Conservation (phyloP, 2,329 filamentous ascomycete genomes). For the Curvularia verruculosa region DNA sequence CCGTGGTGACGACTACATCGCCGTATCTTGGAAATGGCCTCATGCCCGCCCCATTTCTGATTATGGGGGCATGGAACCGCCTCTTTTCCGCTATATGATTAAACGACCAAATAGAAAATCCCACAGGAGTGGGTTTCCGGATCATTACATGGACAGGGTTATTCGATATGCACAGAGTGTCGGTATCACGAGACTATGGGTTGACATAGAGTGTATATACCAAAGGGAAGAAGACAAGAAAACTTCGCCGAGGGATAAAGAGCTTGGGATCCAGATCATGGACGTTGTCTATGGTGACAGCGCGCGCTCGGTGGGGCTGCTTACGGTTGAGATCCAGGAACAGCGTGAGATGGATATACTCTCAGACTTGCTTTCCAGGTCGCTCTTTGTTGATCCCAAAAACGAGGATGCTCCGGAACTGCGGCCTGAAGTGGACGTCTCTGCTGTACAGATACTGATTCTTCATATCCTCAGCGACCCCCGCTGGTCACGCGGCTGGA, state of each 20-base stretch:
- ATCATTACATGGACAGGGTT: conserved; percentile 25
- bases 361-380: conserved; percentile 7
- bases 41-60: neutral
- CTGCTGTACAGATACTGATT: conserved; percentile 19
- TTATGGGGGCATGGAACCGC: neutral
- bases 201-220: conserved; percentile 31
- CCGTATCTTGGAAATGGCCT: conserved; percentile 28
- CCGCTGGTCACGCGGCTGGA: conserved; percentile 31
- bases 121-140: conserved; percentile 25
- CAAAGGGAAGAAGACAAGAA: conserved; percentile 18
- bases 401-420: conserved; percentile 1
- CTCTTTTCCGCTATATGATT: conserved; percentile 17
- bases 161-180: conserved; percentile 21
- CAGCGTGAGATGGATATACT: conserved; percentile 19
- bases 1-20: conserved; percentile 15
- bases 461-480: conserved; percentile 20
- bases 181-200: conserved; percentile 19
- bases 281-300: conserved; percentile 26
- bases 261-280: conserved; percentile 27
- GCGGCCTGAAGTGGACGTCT: neutral
- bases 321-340: conserved; percentile 15
- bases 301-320: conserved; percentile 18
- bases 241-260: conserved; percentile 5
- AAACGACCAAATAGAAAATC: conserved; percentile 6
- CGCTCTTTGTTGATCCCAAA: conserved; percentile 8